Evolutionary conservation across 2,329 filamentous ascomycete species (phyloP).

Genomic region (Pseudomassariella vexata): DNA sequence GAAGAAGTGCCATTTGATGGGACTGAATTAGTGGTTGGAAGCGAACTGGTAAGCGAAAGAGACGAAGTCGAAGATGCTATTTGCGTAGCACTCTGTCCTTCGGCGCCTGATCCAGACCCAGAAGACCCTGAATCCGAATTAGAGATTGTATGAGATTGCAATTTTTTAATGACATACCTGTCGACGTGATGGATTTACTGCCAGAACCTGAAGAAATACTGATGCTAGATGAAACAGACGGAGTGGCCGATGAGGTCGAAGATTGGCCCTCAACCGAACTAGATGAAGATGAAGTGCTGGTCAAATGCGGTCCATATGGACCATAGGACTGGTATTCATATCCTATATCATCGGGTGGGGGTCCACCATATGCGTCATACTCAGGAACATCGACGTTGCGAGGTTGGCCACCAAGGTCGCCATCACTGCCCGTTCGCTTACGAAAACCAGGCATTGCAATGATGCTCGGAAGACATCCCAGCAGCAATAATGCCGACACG

Average conservation of each 20-base stretch:
- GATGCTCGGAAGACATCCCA: slow-evolving; percentile 15
- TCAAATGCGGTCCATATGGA: neutral
- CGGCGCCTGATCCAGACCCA: no score
- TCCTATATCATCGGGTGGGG: neutral
- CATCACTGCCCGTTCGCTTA: neutral
- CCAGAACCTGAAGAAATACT: no score
- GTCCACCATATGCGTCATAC: slow-evolving; percentile 5
- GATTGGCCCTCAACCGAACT: neutral
- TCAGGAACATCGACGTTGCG: neutral
- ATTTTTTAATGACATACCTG: no score
- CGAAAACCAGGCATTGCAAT: slow-evolving; percentile 8
- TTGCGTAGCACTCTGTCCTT: no score
- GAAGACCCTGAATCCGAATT: no score
- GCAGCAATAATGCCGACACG: slow-evolving; percentile 24
- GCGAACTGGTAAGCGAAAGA: no score
- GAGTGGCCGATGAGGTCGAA: neutral
- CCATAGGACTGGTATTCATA: slow-evolving; percentile 8
- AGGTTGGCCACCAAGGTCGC: no score
- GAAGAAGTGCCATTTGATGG: slow-evolving; percentile 3
- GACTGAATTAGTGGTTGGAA: no score
- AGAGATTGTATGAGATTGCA: no score
- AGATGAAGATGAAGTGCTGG: neutral
- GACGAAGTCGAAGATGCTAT: no score
- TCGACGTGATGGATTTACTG: no score
- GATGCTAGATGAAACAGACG: neutral